A percentile compares a stretch with the other conserved stretches of the same genome.
These are phyloP conservation scores for Exophiala aquamarina DNA, from an alignment of 2,329 filamentous ascomycete species.

Conservation along the genomic window DNA sequence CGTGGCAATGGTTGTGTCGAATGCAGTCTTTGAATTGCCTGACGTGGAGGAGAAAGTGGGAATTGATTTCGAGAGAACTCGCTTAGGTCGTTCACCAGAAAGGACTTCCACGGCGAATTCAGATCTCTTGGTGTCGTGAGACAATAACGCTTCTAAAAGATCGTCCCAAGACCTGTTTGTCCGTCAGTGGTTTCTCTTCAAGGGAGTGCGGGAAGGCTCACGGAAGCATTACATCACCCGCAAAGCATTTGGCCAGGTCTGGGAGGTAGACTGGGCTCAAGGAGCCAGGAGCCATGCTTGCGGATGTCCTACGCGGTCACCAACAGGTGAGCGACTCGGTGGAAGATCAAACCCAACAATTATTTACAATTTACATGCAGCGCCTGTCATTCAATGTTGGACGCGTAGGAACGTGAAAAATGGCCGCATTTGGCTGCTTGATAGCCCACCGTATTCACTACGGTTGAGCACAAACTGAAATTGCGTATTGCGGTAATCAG, in stretches of 20 bases:
- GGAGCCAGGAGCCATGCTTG: constrained; percentile 17
- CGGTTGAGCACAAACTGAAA: too few species aligned
- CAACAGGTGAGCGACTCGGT: too few species aligned
- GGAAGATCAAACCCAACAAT: too few species aligned
- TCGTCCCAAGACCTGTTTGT: constrained; percentile 24
- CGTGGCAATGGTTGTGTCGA: constrained; percentile 85
- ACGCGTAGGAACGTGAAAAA: too few species aligned
- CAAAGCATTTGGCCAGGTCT: constrained; percentile 34
- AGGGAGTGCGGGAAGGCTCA: constrained; percentile 1
- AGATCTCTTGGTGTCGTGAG: constrained; percentile 14
- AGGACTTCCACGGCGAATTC: constrained; percentile 13
- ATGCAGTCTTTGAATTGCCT: constrained; percentile 60
- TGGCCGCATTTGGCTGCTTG: too few species aligned
- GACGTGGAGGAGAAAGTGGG: constrained; percentile 16
- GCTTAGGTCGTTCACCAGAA: constrained; percentile 15
- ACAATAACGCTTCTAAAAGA: constrained; percentile 19
- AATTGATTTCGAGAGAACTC: constrained; percentile 14
- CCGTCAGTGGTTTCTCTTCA: constrained; percentile 7
- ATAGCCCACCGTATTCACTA: too few species aligned
- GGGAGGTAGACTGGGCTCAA: constrained; percentile 20
- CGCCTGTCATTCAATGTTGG: too few species aligned
- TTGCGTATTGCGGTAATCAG: too few species aligned
- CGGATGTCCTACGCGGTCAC: neutral
- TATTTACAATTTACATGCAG: too few species aligned
- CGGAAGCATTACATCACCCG: constrained; percentile 21